Evolutionary conservation across 1,284 basidiomycete species (phyloP), one percentile per base, ranked within the genome.

Genomic region (Athelia sp.): DNA sequence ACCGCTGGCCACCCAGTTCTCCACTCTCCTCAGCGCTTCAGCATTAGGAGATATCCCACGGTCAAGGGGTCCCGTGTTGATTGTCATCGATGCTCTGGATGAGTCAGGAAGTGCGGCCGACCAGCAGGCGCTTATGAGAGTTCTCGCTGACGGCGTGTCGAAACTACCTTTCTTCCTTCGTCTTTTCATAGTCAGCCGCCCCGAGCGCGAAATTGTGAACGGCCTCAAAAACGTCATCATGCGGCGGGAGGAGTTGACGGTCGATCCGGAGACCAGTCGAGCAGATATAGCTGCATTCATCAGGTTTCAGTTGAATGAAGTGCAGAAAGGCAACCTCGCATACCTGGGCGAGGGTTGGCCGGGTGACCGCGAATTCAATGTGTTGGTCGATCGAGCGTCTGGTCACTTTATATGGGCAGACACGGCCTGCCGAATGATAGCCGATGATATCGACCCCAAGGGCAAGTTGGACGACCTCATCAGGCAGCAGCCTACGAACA

Each of bases 31-130:
- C n/a, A 17, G n/a, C 15, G 36, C 36, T n/a, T 6, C 15, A n/a
- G 36, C 36, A 6, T n/a, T 40, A 21, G 19, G 19, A 40, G 15
- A 21, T n/a, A 21, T 21, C 6, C 8, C 15, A 40, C n/a, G 36
- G 36, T 40, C 18, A 8, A 44, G n/a, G n/a, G 43, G 43, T 29
- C 43, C 43, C 17, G 22, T 44, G 6, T 19, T 44, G 23, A 19
- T 44, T 4, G 43, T 44, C 9, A 9, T 44, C 9, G 43, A 44
- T 44, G 43, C 43, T 24, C 23, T 44, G 24, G 43, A 44, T 24
- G 43, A 44, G 24, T 23, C n/a, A 6, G 43, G 43, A 8, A 6
- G 36, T 40, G 8, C 36, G 19, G 4, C 19, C 19, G 19, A 40
- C 8, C 36, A n/a, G 8, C 6, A 4, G n/a, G 19, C 6, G 6